Evolutionary conservation across 345 rosid species (phyloP).

Genomic region (Hibiscus mutabilis): DNA sequence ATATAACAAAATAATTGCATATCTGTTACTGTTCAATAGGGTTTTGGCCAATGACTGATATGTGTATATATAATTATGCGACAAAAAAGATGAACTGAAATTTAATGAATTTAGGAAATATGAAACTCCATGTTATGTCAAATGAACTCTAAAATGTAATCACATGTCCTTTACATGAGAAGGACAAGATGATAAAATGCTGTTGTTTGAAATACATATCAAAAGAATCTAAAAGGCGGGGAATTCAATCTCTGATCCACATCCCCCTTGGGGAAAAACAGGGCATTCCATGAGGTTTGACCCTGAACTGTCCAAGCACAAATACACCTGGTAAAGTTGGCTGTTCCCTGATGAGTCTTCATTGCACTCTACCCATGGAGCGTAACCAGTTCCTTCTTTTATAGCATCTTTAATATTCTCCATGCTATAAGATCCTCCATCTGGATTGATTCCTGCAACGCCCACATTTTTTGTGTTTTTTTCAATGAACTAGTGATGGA

Average conservation of each 20-base stretch:
- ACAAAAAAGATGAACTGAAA: too few relatives aligned
- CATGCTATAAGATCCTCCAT: slow-evolving; percentile 47
- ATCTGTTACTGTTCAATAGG: too few relatives aligned
- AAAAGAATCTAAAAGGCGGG: slow-evolving; percentile 47
- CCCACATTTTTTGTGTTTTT: neutral
- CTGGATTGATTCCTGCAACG: slow-evolving; percentile 52
- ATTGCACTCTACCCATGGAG: slow-evolving; percentile 80
- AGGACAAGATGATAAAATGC: neutral
- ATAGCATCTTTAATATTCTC: slow-evolving; percentile 52
- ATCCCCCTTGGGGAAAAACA: slow-evolving; percentile 52
- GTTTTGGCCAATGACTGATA: too few relatives aligned
- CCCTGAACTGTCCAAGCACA: slow-evolving; percentile 69
- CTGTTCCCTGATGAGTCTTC: slow-evolving; percentile 49
- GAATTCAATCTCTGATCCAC: slow-evolving; percentile 56
- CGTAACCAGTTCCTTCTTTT: slow-evolving; percentile 39
- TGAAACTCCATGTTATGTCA: too few relatives aligned
- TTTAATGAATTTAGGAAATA: too few relatives aligned
- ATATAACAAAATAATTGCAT: too few relatives aligned
- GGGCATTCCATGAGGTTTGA: slow-evolving; percentile 66
- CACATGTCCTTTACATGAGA: neutral
- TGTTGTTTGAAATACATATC: neutral
- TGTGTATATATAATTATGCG: too few relatives aligned
- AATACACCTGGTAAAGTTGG: slow-evolving; percentile 80
- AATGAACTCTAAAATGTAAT: neutral
- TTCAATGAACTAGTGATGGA: neutral